Conservation (phyloP, 805 yeast genomes). For the Kodamaea hsintzibuensis region DNA sequence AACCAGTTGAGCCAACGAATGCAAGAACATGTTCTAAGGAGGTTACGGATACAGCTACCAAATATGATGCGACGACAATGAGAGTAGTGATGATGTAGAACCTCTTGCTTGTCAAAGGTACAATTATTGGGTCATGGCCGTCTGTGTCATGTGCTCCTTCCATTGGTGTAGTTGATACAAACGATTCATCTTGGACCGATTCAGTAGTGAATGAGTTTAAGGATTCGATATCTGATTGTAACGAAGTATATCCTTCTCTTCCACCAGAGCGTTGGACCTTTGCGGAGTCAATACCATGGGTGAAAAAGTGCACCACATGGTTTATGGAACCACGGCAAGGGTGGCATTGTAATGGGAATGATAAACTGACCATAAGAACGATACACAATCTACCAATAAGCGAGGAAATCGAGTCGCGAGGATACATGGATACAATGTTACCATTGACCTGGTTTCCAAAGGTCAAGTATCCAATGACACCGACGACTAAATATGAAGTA, state of each 20-base stretch:
- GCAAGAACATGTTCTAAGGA: slow-evolving; percentile 72
- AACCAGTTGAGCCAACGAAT: slow-evolving; percentile 81
- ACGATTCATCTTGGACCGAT: slow-evolving; percentile 34
- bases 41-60: slow-evolving; percentile 56
- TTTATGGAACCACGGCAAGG: slow-evolving; percentile 76
- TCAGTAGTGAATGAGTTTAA: slow-evolving; percentile 18
- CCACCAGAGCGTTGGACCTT: slow-evolving; percentile 21
- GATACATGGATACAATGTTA: slow-evolving; percentile 69
- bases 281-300: slow-evolving; percentile 29
- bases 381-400: slow-evolving; percentile 59
- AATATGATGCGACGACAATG: slow-evolving; percentile 50
- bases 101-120: slow-evolving; percentile 47
- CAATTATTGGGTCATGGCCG: slow-evolving; percentile 49
- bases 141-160: slow-evolving; percentile 49
- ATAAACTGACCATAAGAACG: slow-evolving; percentile 70
- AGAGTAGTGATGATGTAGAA: slow-evolving; percentile 51
- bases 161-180: slow-evolving; percentile 45
- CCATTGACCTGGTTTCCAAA: slow-evolving; percentile 69
- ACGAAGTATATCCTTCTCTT: slow-evolving; percentile 28
- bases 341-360: slow-evolving; percentile 78
- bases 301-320: slow-evolving; percentile 57
- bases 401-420: slow-evolving; percentile 49
- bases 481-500: slow-evolving; percentile 59
- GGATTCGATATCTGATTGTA: slow-evolving; percentile 28
- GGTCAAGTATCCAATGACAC: slow-evolving; percentile 68